Conservation (phyloP, 495 filamentous ascomycete species). For the Margaritispora aquatica region DNA sequence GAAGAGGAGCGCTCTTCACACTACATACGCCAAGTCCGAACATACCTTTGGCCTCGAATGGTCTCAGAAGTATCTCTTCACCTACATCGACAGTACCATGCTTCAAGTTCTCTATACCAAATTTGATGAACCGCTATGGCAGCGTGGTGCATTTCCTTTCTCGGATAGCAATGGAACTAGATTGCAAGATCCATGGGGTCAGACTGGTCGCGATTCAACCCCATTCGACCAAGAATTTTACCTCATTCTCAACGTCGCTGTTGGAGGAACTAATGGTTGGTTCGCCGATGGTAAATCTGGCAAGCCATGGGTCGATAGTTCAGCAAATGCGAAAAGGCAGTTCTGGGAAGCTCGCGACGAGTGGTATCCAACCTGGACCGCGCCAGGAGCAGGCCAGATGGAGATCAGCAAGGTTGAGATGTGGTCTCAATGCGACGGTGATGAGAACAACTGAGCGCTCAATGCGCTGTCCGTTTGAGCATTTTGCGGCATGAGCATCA, state of each 20-base stretch:
- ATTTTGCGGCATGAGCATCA: not conserved
- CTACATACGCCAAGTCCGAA: slow-evolving; percentile 58
- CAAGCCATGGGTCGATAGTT: slow-evolving; percentile 77
- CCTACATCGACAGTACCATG: slow-evolving; percentile 74
- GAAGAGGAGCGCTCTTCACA: slow-evolving; percentile 70
- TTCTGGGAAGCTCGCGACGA: slow-evolving; percentile 62
- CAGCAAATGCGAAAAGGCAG: slow-evolving; percentile 57
- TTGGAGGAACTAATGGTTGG: slow-evolving; percentile 81
- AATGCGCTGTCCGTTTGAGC: not conserved
- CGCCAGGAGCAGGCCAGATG: slow-evolving; percentile 51
- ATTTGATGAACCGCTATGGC: slow-evolving; percentile 67
- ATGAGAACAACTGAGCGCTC: slow-evolving; percentile 32
- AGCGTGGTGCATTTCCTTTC: slow-evolving; percentile 66
- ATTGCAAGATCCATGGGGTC: slow-evolving; percentile 59
- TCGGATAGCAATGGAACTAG: slow-evolving; percentile 63
- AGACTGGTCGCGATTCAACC: slow-evolving; percentile 54
- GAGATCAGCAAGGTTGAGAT: slow-evolving; percentile 69
- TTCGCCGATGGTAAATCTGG: slow-evolving; percentile 62
- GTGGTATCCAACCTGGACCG: slow-evolving; percentile 73
- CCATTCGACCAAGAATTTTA: slow-evolving; percentile 82
- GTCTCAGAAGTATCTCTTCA: slow-evolving; percentile 84
- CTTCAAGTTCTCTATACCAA: slow-evolving; percentile 74
- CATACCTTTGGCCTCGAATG: slow-evolving; percentile 80
- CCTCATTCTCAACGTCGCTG: slow-evolving; percentile 74
- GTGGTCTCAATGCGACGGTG: slow-evolving; percentile 65